These are phyloP conservation scores for Pyrenula massariospora DNA, from an alignment of 495 filamentous ascomycete species.

Conservation along the genomic window DNA sequence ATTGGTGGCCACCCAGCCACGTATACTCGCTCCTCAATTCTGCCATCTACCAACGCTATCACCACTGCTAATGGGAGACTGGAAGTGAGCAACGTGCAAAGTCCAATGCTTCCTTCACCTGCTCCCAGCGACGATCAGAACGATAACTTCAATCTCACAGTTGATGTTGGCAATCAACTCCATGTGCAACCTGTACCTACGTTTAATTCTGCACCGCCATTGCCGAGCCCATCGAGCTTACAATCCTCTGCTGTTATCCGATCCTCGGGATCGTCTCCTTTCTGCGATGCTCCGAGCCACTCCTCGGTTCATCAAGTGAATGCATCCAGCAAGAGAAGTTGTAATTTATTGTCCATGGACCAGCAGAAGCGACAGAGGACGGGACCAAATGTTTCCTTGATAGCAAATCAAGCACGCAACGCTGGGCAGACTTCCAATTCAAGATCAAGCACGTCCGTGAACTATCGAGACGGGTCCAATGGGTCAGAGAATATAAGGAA, in stretches of 20 bases:
- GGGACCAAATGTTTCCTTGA: neutral
- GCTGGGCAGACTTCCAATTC: neutral
- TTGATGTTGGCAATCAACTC: neutral
- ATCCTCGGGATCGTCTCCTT: neutral
- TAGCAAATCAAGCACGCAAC: too few species aligned
- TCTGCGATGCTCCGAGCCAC: neutral
- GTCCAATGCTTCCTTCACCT: constrained; percentile 36
- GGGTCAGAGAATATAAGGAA: neutral
- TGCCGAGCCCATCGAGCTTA: neutral
- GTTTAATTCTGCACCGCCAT: neutral
- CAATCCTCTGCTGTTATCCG: neutral
- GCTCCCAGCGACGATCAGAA: constrained; percentile 43
- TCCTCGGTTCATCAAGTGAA: neutral
- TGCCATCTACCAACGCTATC: neutral
- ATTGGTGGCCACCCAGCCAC: neutral
- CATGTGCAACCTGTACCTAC: neutral
- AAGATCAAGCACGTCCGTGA: neutral
- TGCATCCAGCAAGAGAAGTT: neutral
- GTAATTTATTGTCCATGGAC: neutral
- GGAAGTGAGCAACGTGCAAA: constrained; percentile 1
- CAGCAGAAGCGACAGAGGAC: neutral
- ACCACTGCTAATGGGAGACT: neutral
- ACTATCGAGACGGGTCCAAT: neutral
- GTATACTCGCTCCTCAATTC: neutral
- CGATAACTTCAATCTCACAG: constrained; percentile 11